These are phyloP conservation scores for Leccinum olivaceopallidum DNA, from an alignment of 768 basidiomycete species.

Conservation along the genomic window DNA sequence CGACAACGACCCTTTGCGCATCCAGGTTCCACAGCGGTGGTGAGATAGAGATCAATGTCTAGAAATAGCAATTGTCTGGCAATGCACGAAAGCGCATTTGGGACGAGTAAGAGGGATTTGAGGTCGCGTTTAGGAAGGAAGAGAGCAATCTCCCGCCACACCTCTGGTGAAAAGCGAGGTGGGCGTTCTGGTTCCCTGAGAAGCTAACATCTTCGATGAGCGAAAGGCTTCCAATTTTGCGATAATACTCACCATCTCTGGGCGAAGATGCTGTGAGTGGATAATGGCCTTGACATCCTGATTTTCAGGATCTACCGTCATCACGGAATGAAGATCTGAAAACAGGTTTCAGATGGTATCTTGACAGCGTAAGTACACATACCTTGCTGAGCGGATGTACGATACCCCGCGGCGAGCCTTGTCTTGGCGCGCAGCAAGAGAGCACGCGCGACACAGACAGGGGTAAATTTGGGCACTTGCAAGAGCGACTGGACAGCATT, in stretches of 20 bases:
- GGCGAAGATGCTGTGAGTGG: slow-evolving; percentile 49
- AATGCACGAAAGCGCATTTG: slow-evolving; percentile 65
- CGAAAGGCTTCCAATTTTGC: neutral
- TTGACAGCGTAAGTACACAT: neutral
- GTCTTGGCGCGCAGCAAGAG: slow-evolving; percentile 67
- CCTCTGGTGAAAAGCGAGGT: slow-evolving; percentile 63
- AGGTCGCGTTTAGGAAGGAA: slow-evolving; percentile 66
- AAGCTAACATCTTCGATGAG: slow-evolving; percentile 21
- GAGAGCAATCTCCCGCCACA: slow-evolving; percentile 69
- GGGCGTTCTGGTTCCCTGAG: slow-evolving; percentile 41
- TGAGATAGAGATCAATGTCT: slow-evolving; percentile 64
- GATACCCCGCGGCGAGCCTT: slow-evolving; percentile 58
- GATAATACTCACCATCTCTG: slow-evolving; percentile 51
- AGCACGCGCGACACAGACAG: slow-evolving; percentile 56
- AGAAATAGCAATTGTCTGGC: slow-evolving; percentile 68
- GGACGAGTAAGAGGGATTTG: slow-evolving; percentile 61
- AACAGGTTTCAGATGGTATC: slow-evolving; percentile 6
- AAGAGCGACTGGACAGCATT: slow-evolving; percentile 75
- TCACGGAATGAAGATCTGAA: slow-evolving; percentile 65
- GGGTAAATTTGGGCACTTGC: slow-evolving; percentile 51
- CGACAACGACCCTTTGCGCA: slow-evolving; percentile 16
- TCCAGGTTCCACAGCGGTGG: slow-evolving; percentile 33
- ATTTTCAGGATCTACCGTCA: slow-evolving; percentile 66
- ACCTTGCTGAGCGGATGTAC: slow-evolving; percentile 69
- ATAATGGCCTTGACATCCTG: slow-evolving; percentile 65